These are phyloP conservation scores for Graphilbum ipis-grandicollis DNA, from an alignment of 2,329 filamentous ascomycete species.

Conservation along the genomic window DNA sequence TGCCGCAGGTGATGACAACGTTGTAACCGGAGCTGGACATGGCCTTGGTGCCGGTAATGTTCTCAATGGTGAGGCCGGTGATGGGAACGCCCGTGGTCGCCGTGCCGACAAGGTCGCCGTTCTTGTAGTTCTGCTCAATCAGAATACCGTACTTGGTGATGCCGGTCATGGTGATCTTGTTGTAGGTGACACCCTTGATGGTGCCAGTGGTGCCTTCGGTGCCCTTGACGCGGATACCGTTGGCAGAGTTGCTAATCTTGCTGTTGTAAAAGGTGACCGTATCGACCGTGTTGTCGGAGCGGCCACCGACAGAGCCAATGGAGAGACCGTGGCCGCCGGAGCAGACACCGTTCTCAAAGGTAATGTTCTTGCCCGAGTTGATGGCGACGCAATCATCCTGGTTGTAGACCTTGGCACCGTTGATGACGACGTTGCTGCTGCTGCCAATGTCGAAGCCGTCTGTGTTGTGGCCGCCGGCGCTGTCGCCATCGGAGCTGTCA, in stretches of 20 bases:
- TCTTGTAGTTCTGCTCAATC: constrained; percentile 40
- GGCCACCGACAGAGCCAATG: constrained; percentile 24
- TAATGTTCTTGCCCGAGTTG: constrained; percentile 19
- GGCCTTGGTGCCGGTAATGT: constrained; percentile 20
- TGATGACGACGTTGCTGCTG: constrained; percentile 30
- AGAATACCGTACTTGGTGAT: constrained; percentile 26
- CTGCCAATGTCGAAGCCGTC: constrained; percentile 40
- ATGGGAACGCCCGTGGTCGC: constrained; percentile 22
- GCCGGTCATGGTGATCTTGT: not conserved
- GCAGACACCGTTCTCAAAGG: constrained; percentile 25
- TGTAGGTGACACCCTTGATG: constrained; percentile 34
- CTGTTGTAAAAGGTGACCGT: constrained; percentile 26
- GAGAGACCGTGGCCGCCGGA: constrained; percentile 38
- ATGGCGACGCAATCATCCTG: constrained; percentile 44
- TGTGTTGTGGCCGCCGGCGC: constrained; percentile 40
- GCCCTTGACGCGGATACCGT: constrained; percentile 33
- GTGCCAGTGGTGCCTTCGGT: constrained; percentile 31
- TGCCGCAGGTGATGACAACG: constrained; percentile 19
- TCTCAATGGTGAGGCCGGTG: constrained; percentile 26
- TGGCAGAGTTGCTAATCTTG: constrained; percentile 4
- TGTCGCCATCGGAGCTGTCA: constrained; percentile 21
- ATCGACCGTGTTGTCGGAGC: constrained; percentile 33
- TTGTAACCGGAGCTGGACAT: constrained; percentile 16
- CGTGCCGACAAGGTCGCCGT: constrained; percentile 19
- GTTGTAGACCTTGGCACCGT: constrained; percentile 35